Percentiles rank a stretch among this genome's conserved stretches.
phyloP scores from a whole-genome alignment of 2,329 filamentous ascomycete genomes.

The Alternaria viburni region DNA sequence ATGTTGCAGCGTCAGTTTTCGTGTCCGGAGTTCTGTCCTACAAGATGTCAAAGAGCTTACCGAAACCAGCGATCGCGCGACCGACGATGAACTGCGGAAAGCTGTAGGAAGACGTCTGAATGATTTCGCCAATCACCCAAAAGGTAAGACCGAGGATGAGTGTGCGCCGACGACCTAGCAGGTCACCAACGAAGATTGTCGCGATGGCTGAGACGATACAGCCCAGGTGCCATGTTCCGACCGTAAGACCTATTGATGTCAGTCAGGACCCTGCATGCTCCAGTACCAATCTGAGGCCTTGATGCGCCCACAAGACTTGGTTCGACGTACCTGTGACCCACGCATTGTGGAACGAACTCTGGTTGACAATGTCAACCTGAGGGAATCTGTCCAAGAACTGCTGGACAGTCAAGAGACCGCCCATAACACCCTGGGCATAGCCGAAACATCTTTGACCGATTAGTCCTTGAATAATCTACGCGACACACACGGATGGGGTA shows the following conservation, averaged over 20 bases:
- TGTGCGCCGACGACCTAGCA: constrained; percentile 57
- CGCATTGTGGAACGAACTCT: constrained; percentile 26
- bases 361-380: constrained; percentile 32
- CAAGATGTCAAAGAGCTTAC: constrained; percentile 38
- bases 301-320: not conserved
- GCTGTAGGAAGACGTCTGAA: constrained; percentile 56
- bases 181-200: constrained; percentile 58
- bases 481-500: not conserved
- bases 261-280: not conserved
- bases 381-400: constrained; percentile 58
- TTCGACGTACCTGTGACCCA: constrained; percentile 31
- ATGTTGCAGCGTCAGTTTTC: not conserved
- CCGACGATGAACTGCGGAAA: constrained; percentile 60
- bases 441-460: constrained; percentile 54
- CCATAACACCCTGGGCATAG: constrained; percentile 74
- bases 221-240: constrained; percentile 53
- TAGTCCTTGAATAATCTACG: constrained; percentile 8
- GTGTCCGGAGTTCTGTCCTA: not conserved
- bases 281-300: not conserved
- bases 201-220: constrained; percentile 64
- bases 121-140: constrained; percentile 58
- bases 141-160: constrained; percentile 58
- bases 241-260: constrained; percentile 30
- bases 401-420: constrained; percentile 69
- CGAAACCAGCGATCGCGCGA: constrained; percentile 56